Base-by-base conservation (phyloP, 1,284 basidiomycete genomes). In the Golubevia pallescens region DNA sequence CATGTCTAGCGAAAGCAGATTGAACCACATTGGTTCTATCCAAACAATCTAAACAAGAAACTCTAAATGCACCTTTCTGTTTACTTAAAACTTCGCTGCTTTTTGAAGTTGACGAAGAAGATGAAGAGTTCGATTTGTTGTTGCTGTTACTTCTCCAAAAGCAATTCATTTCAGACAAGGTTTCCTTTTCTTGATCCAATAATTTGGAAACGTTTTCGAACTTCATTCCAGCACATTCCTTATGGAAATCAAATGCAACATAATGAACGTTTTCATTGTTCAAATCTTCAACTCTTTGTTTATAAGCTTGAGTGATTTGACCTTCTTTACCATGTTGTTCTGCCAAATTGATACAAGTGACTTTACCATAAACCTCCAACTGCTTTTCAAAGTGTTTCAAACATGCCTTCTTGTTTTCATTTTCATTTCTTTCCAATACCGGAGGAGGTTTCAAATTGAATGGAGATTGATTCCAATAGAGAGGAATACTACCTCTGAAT, bases 261-360 rank as follows among this genome's bases (percentile, higher is more conserved):
- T 92, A 90, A 62, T 90, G 88, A 60, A 88, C 86, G 54, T 88
- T 86, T 13, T 76, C 68, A 28, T 86, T 75, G 1, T 78, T 80
- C 32, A 94, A 85, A 67, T 90, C 89, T 10, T 89, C 86, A 70
- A 92, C 90, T 60, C 90, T 90, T 34, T 92, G 89, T 48, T 90
- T 87, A 83, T 94, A 99, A 7, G 91, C 92, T 64, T 90, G 87
- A 0, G 94, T 94, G 13, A 98, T 89, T 1, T 87, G 86, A 0
- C 89, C 91, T 86, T 99, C 95, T 80, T 93, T 96, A 6, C 96
- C 95, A 6, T 90, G 89, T 79, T 93, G 91, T 79, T 98, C 96
- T 0, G 95, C 93, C 4, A 99, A 89, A 78, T 97, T 97, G 63
- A 79, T 58, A 55, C 77, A 79, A 1, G 66, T 75, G 51, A 81